phyloP scores from a whole-genome alignment of 2,329 filamentous ascomycete genomes.

The Aspergillus transmontanensis region DNA sequence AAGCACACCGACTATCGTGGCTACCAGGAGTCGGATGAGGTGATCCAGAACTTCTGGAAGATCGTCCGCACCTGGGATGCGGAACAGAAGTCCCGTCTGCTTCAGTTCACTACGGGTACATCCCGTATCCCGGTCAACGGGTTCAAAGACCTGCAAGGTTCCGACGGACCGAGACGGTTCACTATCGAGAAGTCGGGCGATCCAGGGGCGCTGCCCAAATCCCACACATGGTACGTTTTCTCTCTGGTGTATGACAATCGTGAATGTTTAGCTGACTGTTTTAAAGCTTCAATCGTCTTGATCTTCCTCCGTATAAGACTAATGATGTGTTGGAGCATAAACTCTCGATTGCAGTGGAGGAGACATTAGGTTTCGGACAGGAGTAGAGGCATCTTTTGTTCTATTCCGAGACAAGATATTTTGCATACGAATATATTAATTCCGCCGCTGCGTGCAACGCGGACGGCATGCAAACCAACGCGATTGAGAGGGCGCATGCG shows the following conservation, averaged over 20 bases:
- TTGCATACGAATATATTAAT: slow-evolving; percentile 16
- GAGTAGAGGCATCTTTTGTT: slow-evolving; percentile 62
- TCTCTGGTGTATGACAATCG: background rate
- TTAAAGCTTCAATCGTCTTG: slow-evolving; percentile 89
- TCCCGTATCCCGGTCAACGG: slow-evolving; percentile 98
- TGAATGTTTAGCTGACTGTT: background rate
- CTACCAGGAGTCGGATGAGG: slow-evolving; percentile 96
- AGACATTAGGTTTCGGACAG: slow-evolving; percentile 98
- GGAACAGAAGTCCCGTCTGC: slow-evolving; percentile 92
- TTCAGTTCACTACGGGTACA: slow-evolving; percentile 97
- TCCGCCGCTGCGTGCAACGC: background rate
- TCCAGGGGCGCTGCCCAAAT: slow-evolving; percentile 86
- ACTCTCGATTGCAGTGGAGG: slow-evolving; percentile 94
- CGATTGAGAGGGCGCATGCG: slow-evolving; percentile 1
- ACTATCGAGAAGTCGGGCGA: slow-evolving; percentile 98
- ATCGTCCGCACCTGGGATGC: slow-evolving; percentile 93
- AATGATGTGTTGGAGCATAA: slow-evolving; percentile 85
- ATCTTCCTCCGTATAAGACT: slow-evolving; percentile 89
- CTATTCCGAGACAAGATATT: slow-evolving; percentile 7
- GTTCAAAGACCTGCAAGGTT: slow-evolving; percentile 98
- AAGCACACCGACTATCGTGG: slow-evolving; percentile 99
- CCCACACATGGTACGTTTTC: slow-evolving; percentile 85
- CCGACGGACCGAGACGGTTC: slow-evolving; percentile 90
- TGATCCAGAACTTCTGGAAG: slow-evolving; percentile 99
- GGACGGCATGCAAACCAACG: slow-evolving; percentile 6